Evolutionary conservation across 495 filamentous ascomycete species (phyloP).

Genomic region (Podospora australis): DNA sequence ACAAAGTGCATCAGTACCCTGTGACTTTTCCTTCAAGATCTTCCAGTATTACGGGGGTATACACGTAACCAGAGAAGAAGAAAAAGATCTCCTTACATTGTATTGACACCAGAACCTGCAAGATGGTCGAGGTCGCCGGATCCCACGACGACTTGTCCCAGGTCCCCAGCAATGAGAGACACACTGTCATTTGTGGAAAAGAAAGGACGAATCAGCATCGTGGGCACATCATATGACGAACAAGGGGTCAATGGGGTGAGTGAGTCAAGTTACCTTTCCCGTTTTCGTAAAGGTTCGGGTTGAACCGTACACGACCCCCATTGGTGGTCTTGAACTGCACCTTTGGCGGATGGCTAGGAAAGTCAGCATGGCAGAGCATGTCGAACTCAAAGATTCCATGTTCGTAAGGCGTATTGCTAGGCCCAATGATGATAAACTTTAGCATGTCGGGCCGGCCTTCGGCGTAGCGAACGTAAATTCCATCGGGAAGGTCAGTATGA

Average conservation of each 20-base stretch:
- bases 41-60: too few relatives aligned
- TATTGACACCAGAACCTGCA: conserved; percentile 55
- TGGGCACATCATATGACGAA: background rate
- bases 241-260: background rate
- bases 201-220: background rate
- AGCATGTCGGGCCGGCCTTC: conserved; percentile 48
- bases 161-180: conserved; percentile 54
- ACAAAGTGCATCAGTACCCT: too few relatives aligned
- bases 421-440: conserved; percentile 53
- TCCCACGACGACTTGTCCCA: conserved; percentile 52
- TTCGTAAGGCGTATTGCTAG: conserved; percentile 53
- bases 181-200: conserved; percentile 30
- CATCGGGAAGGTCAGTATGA: conserved; percentile 46
- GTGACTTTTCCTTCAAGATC: too few relatives aligned
- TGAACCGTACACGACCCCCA: conserved; percentile 40
- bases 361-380: conserved; percentile 40
- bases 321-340: conserved; percentile 48
- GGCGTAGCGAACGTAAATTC: conserved; percentile 53
- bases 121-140: conserved; percentile 45
- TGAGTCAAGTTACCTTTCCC: conserved; percentile 42
- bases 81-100: conserved; percentile 41
- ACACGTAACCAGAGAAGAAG: too few relatives aligned
- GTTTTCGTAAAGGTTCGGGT: conserved; percentile 53
- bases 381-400: conserved; percentile 59
- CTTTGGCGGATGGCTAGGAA: conserved; percentile 44